Evolutionary conservation across 257 asterid genomes (phyloP).

Genomic region (Salvia rosmarinus): DNA sequence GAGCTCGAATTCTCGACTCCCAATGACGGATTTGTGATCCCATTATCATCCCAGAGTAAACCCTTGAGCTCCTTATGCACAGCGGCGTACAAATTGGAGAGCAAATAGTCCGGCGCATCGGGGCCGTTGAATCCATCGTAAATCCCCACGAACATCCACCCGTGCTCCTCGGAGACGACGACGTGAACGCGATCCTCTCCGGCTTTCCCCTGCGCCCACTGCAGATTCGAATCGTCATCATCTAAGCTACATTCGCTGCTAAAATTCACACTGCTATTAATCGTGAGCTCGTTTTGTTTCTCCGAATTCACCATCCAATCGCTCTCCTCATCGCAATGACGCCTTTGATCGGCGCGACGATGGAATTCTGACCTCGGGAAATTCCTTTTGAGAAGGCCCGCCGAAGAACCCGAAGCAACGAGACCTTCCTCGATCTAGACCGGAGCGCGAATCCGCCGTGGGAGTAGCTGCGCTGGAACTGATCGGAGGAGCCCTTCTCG

Average conservation of each 20-base stretch:
- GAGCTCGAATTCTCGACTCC: slow-evolving; percentile 23
- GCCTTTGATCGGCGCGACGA: slow-evolving; percentile 87
- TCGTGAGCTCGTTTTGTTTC: slow-evolving; percentile 73
- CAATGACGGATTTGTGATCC: slow-evolving; percentile 29
- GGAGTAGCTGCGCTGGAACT: slow-evolving; percentile 78
- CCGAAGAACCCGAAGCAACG: slow-evolving; percentile 61
- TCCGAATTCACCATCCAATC: slow-evolving; percentile 66
- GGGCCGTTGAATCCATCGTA: slow-evolving; percentile 97
- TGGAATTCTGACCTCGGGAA: slow-evolving; percentile 74
- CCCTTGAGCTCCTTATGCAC: slow-evolving; percentile 91
- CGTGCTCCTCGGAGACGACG: slow-evolving; percentile 90
- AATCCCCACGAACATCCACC: slow-evolving; percentile 95
- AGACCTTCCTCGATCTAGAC: slow-evolving; percentile 56
- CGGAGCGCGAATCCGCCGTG: slow-evolving; percentile 80
- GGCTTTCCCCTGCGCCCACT: slow-evolving; percentile 99
- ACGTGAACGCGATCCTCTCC: slow-evolving; percentile 98
- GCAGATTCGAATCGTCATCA: slow-evolving; percentile 78
- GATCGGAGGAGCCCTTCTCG: slow-evolving; percentile 62
- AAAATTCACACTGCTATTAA: slow-evolving; percentile 69
- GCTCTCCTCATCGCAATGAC: slow-evolving; percentile 58
- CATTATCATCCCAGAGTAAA: slow-evolving; percentile 75
- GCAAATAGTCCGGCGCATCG: slow-evolving; percentile 86
- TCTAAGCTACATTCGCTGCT: slow-evolving; percentile 79
- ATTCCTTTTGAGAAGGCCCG: slow-evolving; percentile 77
- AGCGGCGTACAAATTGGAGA: slow-evolving; percentile 76